Conservation (phyloP, 73 alveolate species). For the Paramecium octaurelia region DNA sequence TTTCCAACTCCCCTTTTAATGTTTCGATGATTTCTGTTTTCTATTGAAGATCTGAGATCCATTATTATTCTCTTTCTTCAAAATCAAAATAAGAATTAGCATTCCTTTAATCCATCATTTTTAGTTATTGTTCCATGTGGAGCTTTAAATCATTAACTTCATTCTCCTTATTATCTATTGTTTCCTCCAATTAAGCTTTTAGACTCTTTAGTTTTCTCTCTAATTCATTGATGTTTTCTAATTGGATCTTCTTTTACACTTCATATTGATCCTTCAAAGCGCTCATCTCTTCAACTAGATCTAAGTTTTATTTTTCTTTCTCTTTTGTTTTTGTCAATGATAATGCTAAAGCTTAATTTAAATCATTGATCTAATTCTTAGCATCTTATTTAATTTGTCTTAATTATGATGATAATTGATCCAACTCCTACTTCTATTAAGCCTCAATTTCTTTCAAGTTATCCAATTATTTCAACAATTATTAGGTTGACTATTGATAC, state of each 20-base stretch:
- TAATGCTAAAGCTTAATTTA: neutral
- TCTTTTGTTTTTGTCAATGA: neutral
- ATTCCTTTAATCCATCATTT: neutral
- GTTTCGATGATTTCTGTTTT: neutral
- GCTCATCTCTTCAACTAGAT: neutral
- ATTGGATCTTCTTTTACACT: neutral
- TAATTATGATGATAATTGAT: neutral
- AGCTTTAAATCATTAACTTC: conserved; percentile 4
- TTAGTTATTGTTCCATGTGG: neutral
- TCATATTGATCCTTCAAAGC: conserved; percentile 12
- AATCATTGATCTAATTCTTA: neutral
- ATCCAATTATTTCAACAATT: neutral
- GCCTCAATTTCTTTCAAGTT: neutral
- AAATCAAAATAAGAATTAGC: neutral
- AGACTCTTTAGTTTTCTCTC: neutral
- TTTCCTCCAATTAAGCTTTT: neutral
- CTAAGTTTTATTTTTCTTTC: neutral
- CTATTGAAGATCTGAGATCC: neutral
- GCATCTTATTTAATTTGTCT: neutral
- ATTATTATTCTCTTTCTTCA: conserved; percentile 11
- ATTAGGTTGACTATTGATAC: neutral
- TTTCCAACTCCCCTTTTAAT: conserved; percentile 1
- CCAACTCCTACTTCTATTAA: neutral
- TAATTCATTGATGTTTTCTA: neutral
- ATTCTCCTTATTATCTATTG: neutral